Conservation (phyloP, 768 basidiomycete species). For the Lactarius hengduanensis region DNA sequence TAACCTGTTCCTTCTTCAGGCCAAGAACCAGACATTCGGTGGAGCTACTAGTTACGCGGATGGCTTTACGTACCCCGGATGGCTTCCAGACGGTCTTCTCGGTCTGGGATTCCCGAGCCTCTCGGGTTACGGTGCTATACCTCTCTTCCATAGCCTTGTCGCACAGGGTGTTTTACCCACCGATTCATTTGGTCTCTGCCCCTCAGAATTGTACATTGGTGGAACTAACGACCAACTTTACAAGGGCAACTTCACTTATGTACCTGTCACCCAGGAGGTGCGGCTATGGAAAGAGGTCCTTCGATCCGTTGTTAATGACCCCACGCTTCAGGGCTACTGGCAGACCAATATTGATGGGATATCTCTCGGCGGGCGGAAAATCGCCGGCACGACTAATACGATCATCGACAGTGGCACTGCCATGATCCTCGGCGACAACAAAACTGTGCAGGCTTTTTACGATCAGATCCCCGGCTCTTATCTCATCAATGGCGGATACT, state of each 20-base stretch:
- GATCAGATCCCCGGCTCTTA: conserved; percentile 16
- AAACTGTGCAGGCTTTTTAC: conserved; percentile 19
- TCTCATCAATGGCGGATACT: background rate
- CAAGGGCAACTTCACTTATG: conserved; percentile 14
- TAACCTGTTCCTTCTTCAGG: background rate
- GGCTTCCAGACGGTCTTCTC: conserved; percentile 42
- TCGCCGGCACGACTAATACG: background rate
- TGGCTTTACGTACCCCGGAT: conserved; percentile 20
- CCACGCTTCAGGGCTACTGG: conserved; percentile 26
- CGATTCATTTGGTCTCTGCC: conserved; percentile 49
- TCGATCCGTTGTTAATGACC: background rate
- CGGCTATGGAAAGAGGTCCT: background rate
- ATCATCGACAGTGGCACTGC: conserved; percentile 31
- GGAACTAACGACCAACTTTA: conserved; percentile 4
- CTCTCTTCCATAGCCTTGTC: conserved; percentile 44
- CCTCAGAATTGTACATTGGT: conserved; percentile 30
- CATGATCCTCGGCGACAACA: conserved; percentile 25
- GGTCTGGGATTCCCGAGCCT: conserved; percentile 40
- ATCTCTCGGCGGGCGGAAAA: conserved; percentile 1
- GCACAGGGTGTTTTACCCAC: conserved; percentile 35
- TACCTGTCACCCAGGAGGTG: conserved; percentile 3
- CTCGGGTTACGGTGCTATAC: conserved; percentile 27
- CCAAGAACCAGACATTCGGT: conserved; percentile 43
- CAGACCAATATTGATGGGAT: conserved; percentile 24
- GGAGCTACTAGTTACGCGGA: conserved; percentile 41